These are phyloP conservation scores for Pulveroboletus sp. DNA, from an alignment of 768 basidiomycete genomes.

Conservation along the genomic window DNA sequence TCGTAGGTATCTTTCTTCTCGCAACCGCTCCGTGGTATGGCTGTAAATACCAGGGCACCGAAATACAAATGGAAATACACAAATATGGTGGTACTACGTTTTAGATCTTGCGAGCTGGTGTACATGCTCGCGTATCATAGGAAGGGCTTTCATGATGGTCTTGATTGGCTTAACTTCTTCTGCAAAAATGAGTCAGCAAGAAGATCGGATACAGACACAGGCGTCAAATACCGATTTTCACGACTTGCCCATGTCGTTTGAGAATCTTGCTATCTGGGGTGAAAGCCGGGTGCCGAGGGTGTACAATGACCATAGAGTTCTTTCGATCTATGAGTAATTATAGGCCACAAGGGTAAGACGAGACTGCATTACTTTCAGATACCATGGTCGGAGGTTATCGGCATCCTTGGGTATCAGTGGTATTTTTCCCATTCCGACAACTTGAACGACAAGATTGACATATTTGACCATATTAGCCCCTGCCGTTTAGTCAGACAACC, in stretches of 20 bases:
- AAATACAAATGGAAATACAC: slow-evolving; percentile 9
- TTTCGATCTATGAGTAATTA: slow-evolving; percentile 30
- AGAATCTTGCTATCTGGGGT: slow-evolving; percentile 38
- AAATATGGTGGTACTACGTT: slow-evolving; percentile 8
- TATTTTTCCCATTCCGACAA: slow-evolving; percentile 63
- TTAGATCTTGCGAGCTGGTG: slow-evolving; percentile 24
- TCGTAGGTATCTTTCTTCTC: slow-evolving; percentile 54
- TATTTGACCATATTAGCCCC: slow-evolving; percentile 55
- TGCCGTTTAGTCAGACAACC: slow-evolving; percentile 11
- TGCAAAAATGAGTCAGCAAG: slow-evolving; percentile 23
- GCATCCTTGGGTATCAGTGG: slow-evolving; percentile 54
- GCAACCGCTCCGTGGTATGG: slow-evolving; percentile 49
- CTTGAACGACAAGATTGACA: slow-evolving; percentile 74
- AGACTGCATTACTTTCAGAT: slow-evolving; percentile 51
- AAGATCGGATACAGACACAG: background rate
- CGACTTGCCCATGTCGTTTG: slow-evolving; percentile 63
- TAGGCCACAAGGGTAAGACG: background rate
- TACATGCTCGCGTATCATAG: slow-evolving; percentile 60
- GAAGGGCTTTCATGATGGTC: slow-evolving; percentile 66
- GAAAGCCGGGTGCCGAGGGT: slow-evolving; percentile 55
- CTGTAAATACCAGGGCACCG: slow-evolving; percentile 23
- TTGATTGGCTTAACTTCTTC: slow-evolving; percentile 74
- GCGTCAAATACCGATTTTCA: slow-evolving; percentile 54
- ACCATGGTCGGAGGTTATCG: slow-evolving; percentile 67
- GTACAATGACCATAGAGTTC: slow-evolving; percentile 73